Evolutionary conservation across 495 filamentous ascomycete genomes (phyloP), one percentile per base, ranked within the genome.

Genomic region (Penicillium simplicissimum): DNA sequence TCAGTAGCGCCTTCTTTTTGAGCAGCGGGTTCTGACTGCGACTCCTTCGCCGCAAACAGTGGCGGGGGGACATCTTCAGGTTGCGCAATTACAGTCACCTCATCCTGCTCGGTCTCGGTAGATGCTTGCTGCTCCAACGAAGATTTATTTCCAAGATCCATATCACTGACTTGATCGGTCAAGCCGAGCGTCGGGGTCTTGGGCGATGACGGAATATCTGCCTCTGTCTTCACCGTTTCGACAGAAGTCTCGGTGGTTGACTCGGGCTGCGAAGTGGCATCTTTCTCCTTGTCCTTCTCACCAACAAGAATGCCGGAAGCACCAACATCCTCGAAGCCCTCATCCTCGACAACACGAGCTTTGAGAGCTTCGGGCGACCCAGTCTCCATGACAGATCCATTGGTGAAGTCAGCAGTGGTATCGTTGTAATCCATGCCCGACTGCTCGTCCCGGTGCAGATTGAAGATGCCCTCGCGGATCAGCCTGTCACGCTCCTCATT

Each of bases 271-370:
- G 4, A 8, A 15, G 3, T 23, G 42, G 52, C 31, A 36, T 60
- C 57, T 13, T 81, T 77, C 38, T 79, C 76, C 33, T 83, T 79
- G 52, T 82, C 81, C 48, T 79, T 78, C 51, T 90, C 88, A 52
- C 91, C 88, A 8, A 81, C 81, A 48, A 90, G 77, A 48, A 89
- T 89, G 3, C 85, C 84, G 19, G 85, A 83, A 55, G 87, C 84
- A 17, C 85, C 84, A 19, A 98, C 93, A 72, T 97, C 92, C 72
- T 98, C 95, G 67, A 97, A 98, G 0, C 91, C 93, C 69, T 98
- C 94, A 57, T 97, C 93, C 57, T 97, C 95, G 11, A 86, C 87
- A 17, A 81, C 85, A 64, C 91, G 95, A 36, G 88, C 87, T 4
- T 84, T 70, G 31, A 69, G 67, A 64, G 81, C 79, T 61, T 84